Evolutionary conservation across 768 basidiomycete genomes (phyloP).

Genomic region (Kwoniella dendrophila): DNA sequence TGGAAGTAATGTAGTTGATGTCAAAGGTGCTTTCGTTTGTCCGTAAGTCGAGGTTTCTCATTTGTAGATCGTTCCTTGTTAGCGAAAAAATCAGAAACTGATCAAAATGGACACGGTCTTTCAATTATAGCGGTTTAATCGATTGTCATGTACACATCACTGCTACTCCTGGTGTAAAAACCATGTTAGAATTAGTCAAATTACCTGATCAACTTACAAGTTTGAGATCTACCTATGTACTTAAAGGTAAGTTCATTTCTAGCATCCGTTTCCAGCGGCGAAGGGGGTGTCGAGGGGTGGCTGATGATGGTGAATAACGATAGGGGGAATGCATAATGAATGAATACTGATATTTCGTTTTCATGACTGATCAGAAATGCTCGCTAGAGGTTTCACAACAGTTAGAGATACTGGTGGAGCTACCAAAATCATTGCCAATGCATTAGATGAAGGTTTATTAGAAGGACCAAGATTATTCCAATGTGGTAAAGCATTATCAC

Average conservation of each 20-base stretch:
- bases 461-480: conserved; percentile 58
- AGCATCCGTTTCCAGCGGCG: not conserved
- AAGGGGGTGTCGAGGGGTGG: not conserved
- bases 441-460: conserved; percentile 58
- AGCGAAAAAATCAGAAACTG: not conserved
- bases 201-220: conserved; percentile 11
- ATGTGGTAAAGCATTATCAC: conserved; percentile 59
- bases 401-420: conserved; percentile 60
- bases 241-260: conserved; percentile 6
- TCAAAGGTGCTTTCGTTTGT: conserved; percentile 57
- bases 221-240: conserved; percentile 12
- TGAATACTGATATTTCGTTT: not conserved
- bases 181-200: conserved; percentile 56
- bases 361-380: conserved; percentile 44
- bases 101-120: not conserved
- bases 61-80: not conserved
- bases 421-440: conserved; percentile 56
- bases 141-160: conserved; percentile 61
- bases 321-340: not conserved
- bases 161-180: conserved; percentile 58
- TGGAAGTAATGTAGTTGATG: conserved; percentile 46
- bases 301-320: not conserved
- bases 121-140: conserved; percentile 56
- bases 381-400: conserved; percentile 58
- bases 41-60: conserved; percentile 34